These are phyloP conservation scores for Cyclotella choctawhatcheeana DNA, from an alignment of 108 stramenopile species.

Conservation along the genomic window DNA sequence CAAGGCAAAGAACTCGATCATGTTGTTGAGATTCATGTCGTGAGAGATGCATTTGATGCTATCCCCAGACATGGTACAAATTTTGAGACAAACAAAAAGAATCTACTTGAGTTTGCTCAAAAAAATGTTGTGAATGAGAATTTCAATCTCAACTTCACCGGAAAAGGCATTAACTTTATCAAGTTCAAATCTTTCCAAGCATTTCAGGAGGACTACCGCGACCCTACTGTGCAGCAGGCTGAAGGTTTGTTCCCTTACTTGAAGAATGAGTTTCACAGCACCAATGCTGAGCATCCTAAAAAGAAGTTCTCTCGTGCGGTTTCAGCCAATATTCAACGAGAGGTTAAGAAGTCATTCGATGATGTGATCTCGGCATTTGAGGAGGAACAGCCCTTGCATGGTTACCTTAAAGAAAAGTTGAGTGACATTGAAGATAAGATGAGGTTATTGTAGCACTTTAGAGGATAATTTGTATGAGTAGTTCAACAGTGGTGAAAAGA, in stretches of 20 bases:
- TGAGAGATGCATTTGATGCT: neutral
- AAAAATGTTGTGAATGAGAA: neutral
- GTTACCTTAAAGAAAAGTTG: neutral
- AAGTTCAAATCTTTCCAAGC: neutral
- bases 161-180: neutral
- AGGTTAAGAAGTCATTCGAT: neutral
- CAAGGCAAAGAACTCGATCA: slow-evolving; percentile 1
- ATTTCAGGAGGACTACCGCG: neutral
- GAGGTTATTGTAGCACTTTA: neutral
- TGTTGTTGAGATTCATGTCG: neutral
- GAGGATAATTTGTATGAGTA: too few relatives aligned
- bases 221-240: neutral
- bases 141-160: slow-evolving; percentile 1
- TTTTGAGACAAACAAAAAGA: neutral
- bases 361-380: neutral
- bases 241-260: slow-evolving; percentile 5
- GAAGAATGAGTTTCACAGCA: too few relatives aligned
- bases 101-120: neutral
- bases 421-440: neutral
- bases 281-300: too few relatives aligned
- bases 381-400: neutral
- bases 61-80: neutral
- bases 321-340: neutral
- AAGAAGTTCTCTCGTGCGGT: neutral
- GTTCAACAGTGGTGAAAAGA: too few relatives aligned